These are phyloP conservation scores for Fomitopsis serialis DNA, from an alignment of 768 basidiomycete genomes.

Conservation along the genomic window DNA sequence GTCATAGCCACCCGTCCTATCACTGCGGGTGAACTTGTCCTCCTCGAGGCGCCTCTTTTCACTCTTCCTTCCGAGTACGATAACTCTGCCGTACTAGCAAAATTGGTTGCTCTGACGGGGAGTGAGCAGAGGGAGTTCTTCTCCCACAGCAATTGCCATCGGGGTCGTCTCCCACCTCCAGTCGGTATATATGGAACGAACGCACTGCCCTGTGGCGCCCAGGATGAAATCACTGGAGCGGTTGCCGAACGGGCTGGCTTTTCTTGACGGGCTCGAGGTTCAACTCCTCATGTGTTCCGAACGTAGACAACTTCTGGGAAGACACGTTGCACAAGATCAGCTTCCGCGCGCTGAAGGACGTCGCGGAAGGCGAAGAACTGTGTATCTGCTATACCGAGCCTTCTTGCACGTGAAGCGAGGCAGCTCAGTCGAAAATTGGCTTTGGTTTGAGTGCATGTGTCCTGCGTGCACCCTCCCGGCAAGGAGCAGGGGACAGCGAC, in stretches of 20 bases:
- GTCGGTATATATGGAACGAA: conserved; percentile 22
- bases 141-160: conserved; percentile 12
- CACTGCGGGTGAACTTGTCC: conserved; percentile 15
- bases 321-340: conserved; percentile 11
- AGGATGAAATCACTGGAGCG: background rate
- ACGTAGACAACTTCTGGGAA: conserved; percentile 22
- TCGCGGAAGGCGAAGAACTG: conserved; percentile 24
- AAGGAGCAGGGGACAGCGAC: conserved; percentile 18
- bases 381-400: conserved; percentile 23
- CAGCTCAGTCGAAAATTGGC: conserved; percentile 8
- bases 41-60: conserved; percentile 22
- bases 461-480: conserved; percentile 15
- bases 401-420: conserved; percentile 13
- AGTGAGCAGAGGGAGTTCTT: conserved; percentile 17
- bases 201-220: conserved; percentile 16
- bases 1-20: conserved; percentile 21
- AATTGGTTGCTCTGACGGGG: conserved; percentile 7
- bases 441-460: conserved; percentile 23
- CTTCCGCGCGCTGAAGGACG: conserved; percentile 22
- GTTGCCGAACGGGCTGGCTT: conserved; percentile 8
- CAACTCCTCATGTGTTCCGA: conserved; percentile 23
- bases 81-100: conserved; percentile 10
- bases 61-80: background rate
- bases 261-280: conserved; percentile 20
- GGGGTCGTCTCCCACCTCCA: conserved; percentile 8